A percentile compares a stretch with the other conserved stretches of the same genome.
phyloP scores from a whole-genome alignment of 768 basidiomycete species.

The Lactarius deliciosus region DNA sequence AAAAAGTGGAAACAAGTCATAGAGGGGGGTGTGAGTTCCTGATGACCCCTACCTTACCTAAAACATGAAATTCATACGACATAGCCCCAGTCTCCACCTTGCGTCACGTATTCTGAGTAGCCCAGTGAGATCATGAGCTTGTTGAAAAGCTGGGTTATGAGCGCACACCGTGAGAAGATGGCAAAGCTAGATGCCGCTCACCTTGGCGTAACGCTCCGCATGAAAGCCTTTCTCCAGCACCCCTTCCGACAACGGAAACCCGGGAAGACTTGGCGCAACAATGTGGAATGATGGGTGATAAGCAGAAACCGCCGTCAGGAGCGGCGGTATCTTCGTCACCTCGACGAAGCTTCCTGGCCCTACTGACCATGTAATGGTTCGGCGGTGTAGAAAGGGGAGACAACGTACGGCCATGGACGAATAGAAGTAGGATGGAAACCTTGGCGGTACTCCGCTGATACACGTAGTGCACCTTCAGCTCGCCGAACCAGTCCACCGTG shows the following conservation, averaged over 20 bases:
- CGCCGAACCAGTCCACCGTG: background rate
- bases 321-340: slow-evolving; percentile 49
- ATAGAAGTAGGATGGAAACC: slow-evolving; percentile 53
- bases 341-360: slow-evolving; percentile 59
- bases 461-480: background rate
- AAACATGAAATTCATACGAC: slow-evolving; percentile 31
- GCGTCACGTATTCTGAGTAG: slow-evolving; percentile 40
- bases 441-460: slow-evolving; percentile 36
- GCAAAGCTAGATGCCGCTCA: slow-evolving; percentile 15
- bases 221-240: slow-evolving; percentile 48
- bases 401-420: slow-evolving; percentile 53
- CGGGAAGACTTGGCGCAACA: slow-evolving; percentile 50
- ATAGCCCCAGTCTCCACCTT: slow-evolving; percentile 51
- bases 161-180: background rate
- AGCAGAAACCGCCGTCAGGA: slow-evolving; percentile 40
- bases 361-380: slow-evolving; percentile 24
- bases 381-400: background rate
- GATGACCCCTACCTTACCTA: too few species aligned
- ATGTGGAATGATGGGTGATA: slow-evolving; percentile 55
- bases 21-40: too few species aligned
- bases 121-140: slow-evolving; percentile 37
- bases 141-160: slow-evolving; percentile 29
- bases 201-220: slow-evolving; percentile 49
- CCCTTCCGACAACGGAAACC: slow-evolving; percentile 54
- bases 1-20: too few species aligned